Evolutionary conservation across 78 protist species (phyloP).

Genomic region (Cavenderia fasciculata): DNA sequence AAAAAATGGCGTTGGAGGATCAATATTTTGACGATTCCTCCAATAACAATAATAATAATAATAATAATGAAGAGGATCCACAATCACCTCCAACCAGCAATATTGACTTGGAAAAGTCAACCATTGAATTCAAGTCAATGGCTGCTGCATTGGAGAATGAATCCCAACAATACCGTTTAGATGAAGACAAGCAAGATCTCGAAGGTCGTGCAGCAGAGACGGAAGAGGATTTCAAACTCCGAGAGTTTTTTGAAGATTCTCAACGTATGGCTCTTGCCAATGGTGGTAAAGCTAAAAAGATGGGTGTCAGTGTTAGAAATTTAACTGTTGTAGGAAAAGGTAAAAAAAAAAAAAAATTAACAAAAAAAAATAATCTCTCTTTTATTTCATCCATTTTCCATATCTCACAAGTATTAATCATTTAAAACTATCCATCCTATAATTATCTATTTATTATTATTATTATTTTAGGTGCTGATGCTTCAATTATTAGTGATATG

Average conservation of each 20-base stretch:
- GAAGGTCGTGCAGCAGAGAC: slow-evolving; percentile 22
- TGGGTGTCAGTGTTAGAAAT: slow-evolving; percentile 67
- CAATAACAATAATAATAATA: not conserved
- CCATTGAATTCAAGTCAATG: slow-evolving; percentile 2
- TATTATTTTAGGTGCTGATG: slow-evolving; percentile 47
- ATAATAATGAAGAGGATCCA: not conserved
- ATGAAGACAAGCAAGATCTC: slow-evolving; percentile 9
- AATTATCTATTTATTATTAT: too few relatives aligned
- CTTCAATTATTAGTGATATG: slow-evolving; percentile 64
- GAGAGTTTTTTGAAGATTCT: slow-evolving; percentile 67
- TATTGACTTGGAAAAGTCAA: not conserved
- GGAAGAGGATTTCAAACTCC: slow-evolving; percentile 66
- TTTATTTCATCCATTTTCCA: too few relatives aligned
- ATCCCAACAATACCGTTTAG: not conserved
- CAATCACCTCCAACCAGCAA: too few relatives aligned
- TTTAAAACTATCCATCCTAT: too few relatives aligned
- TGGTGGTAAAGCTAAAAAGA: slow-evolving; percentile 51
- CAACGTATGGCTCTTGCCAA: slow-evolving; percentile 13
- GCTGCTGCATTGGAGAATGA: slow-evolving; percentile 7
- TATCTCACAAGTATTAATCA: too few relatives aligned
- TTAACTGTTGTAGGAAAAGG: slow-evolving; percentile 67
- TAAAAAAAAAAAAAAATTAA: too few relatives aligned
- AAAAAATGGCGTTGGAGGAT: not conserved
- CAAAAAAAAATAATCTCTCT: too few relatives aligned
- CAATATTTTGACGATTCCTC: not conserved